phyloP scores from a whole-genome alignment of 352 stramenopile genomes.

The Pythium volutum region DNA sequence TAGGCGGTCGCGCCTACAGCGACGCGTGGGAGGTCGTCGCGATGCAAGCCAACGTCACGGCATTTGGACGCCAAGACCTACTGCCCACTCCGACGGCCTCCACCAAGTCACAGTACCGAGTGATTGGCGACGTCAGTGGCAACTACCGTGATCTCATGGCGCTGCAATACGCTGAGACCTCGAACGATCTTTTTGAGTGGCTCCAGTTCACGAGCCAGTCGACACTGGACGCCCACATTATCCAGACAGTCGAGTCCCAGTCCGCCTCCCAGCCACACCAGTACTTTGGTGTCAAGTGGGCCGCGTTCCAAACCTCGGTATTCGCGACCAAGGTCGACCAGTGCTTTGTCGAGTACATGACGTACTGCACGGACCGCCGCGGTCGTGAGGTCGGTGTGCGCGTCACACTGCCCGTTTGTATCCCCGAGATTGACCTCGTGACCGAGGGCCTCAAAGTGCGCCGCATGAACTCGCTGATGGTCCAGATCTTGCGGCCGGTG shows the following conservation, averaged over 20 bases:
- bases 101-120: conserved; percentile 28
- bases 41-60: conserved; percentile 7
- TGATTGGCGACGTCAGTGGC: conserved; percentile 60
- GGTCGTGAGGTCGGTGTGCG: conserved; percentile 62
- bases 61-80: conserved; percentile 3
- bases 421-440: conserved; percentile 60
- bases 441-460: conserved; percentile 46
- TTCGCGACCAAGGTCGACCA: conserved; percentile 66
- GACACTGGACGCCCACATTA: conserved; percentile 58
- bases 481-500: conserved; percentile 42
- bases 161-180: conserved; percentile 60
- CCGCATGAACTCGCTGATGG: conserved; percentile 48
- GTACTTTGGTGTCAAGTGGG: conserved; percentile 85
- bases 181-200: conserved; percentile 57
- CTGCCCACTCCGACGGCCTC: neutral
- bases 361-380: conserved; percentile 56
- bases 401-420: conserved; percentile 57
- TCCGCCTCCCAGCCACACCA: conserved; percentile 31
- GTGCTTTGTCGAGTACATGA: conserved; percentile 76
- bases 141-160: conserved; percentile 67
- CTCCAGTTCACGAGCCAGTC: conserved; percentile 70
- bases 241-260: conserved; percentile 73
- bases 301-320: conserved; percentile 52
- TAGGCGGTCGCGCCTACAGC: conserved; percentile 3
- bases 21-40: conserved; percentile 15